Evolutionary conservation across 805 yeast genomes (phyloP), one percentile per base, ranked within the genome.

Genomic region (Ogataea naganishii): DNA sequence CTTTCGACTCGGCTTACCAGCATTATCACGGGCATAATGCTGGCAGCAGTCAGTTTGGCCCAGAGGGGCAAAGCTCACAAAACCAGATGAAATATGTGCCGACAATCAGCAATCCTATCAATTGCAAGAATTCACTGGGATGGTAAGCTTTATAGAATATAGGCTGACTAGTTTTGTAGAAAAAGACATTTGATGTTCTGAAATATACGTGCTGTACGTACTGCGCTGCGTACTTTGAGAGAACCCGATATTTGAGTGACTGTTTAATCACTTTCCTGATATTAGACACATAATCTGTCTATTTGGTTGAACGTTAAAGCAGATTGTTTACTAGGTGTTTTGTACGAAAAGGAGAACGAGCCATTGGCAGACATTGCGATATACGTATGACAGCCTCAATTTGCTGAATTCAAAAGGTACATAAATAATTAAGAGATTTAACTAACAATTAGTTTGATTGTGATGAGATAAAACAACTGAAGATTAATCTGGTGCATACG

Each of bases 51-150:
- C 43, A n/a, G n/a, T n/a, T n/a, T n/a, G n/a, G n/a, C n/a, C n/a
- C n/a, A n/a, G n/a, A n/a, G n/a, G n/a, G n/a, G n/a, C n/a, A n/a
- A n/a, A n/a, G n/a, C n/a, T n/a, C n/a, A n/a, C n/a, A n/a, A n/a
- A n/a, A n/a, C n/a, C n/a, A n/a, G n/a, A 51, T 42, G 22, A 34
- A 39, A 29, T 60, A 44, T 33, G 49, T 62, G 24, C 70, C 64
- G 27, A 62, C 53, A 23, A 80, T 80, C 23, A 75, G 83, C 6
- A 71, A 68, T 32, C 89, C 89, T 8, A 78, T 78, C 21, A 75
- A 78, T 33, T 67, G 80, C 4, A 72, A 73, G 37, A 80, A 76
- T 49, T 78, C 89, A 3, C 59, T 80, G 35, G 88, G 88, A 20
- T 80, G 88, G 88, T 56, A 32, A 46, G n/a, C 14, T 10, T 13